Evolutionary conservation across 345 rosid genomes (phyloP), one percentile per base, ranked within the genome.

Genomic region (Camelina neglecta): DNA sequence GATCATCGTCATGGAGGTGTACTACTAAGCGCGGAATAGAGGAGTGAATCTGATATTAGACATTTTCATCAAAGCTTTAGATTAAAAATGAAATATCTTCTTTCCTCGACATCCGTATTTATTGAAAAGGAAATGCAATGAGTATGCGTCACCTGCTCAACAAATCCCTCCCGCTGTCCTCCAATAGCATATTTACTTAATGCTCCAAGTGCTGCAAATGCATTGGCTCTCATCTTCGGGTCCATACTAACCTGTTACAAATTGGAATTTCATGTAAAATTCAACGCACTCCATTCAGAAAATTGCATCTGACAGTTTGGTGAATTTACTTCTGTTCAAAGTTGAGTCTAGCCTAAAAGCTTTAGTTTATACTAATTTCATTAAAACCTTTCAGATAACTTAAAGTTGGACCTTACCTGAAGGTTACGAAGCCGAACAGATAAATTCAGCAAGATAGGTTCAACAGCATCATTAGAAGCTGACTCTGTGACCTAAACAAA

Each of bases 201-300:
- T 31, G 86, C 86, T 76, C 98, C 98, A 85, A 94, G 89, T 71
- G 98, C 95, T 70, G 92, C 81, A 79, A 94, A 90, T 29, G 98
- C 93, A 71, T 84, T 85, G 71, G 88, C 86, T 81, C 96, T 88
- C 90, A 94, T 92, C 84, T 90, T 89, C 31, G 80, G 83, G 74
- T 92, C 89, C 92, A 87, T 85, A 82, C 85, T 82, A 65, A 81
- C 72, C 97, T 94, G 84, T 80, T 76, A 64, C 50, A 78, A 41
- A 53, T 60, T 23, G n/a, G n/a, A 11, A 71, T 65, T 31, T 29
- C 39, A 65, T 48, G 54, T n/a, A 39, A 63, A 65, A 68, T 66
- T 56, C 56, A 76, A 73, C 15, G 33, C 39, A 67, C 60, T 55
- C n/a, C 29, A 21, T 48, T 44, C 33, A 62, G 59, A 79, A 42